Base-by-base conservation (phyloP, 306 rosid genomes). In the Malus sylvestris region DNA sequence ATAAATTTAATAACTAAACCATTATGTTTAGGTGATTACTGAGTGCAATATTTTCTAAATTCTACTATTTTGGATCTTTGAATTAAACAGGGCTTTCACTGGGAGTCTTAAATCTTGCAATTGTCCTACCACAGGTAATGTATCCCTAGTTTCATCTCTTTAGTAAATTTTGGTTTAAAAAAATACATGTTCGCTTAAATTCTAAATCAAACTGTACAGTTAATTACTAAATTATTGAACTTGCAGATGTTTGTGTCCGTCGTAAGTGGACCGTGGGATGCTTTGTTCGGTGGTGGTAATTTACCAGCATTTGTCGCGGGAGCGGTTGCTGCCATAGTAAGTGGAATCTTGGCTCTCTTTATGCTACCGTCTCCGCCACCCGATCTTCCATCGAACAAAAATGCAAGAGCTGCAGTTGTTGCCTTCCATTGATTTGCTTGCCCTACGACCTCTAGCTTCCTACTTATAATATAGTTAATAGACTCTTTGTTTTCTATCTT, bases 231-330 rank as follows among this genome's bases (percentile, higher is more conserved):
- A 9, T 18, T 10, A 11, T 3, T 30, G 6, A 40, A 3, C 64
- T 13, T 59, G 45, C 79, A 93, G 92, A 90, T 92, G 91, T 7
- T 95, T 9, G 91, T 95, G 10, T 95, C 97, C 0, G 84, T 92
- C 23, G 27, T 55, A 10, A 92, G 96, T 70, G 96, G 98, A 67
- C 93, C 89, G 0, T 86, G 89, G 89, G 97, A 95, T 74, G 88
- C 79, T 2, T 70, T 77, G 11, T 92, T 95, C 46, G 96, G 97
- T 3, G 98, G 96, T 0, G 96, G 98, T 1, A 95, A 95, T 81
- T 75, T 92, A 71, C 96, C 98, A 0, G 98, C 97, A 1, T 95
- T 95, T 30, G 90, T 95, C 74, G 87, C 86, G 75, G 98, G 89
- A 0, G 96, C 90, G 0, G 49, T 95, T 22, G 83, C 97, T 0